Evolutionary conservation across 768 basidiomycete genomes (phyloP), one percentile per base, ranked within the genome.

Genomic region (Boletus reticuloceps): DNA sequence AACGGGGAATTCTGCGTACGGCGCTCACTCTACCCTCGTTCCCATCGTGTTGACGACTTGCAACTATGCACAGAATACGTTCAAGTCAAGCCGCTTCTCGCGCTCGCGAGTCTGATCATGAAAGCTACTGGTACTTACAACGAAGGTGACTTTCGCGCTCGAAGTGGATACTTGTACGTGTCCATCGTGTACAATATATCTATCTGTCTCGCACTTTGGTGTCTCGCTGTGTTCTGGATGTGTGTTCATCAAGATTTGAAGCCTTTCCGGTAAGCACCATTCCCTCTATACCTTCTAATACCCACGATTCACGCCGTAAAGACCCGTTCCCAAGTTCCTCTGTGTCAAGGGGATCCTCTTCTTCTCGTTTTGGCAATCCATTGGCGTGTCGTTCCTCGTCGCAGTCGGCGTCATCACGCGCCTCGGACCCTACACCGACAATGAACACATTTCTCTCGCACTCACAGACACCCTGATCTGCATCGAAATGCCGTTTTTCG

Each of bases 341-440:
- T 99, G 94, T 68, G 94, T 99, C 62, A 99, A 99, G 69, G 96
- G 96, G 43, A 94, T 99, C 61, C 79, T 99, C 20, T 98, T 98
- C 79, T 96, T 97, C 72, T 94, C 91, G 2, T 99, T 99, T 76
- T 99, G 97, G 97, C 97, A 99, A 69, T 85, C 89, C 20, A 82
- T 96, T 47, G 82, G 66, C 44, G 82, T 99, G 47, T 94, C 94
- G 31, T 81, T 91, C 63, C 80, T 98, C n/a, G 96, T 95, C 45
- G 89, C 93, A 3, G 78, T 88, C 0, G 81, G 86, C 10, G 80
- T 77, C 47, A 91, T 98, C 68, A 84, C 77, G 36, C 80, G 79
- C 47, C 82, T 97, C 44, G 94, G 94, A 4, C 89, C 91, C 13
- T 95, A 96, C 73, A 90, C 85, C 9, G 90, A 94, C 69, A 76